Percentiles rank a stretch among this genome's conserved stretches.
Conservation (phyloP, 768 basidiomycete genomes). For the Auriculariales sp. region DNA sequence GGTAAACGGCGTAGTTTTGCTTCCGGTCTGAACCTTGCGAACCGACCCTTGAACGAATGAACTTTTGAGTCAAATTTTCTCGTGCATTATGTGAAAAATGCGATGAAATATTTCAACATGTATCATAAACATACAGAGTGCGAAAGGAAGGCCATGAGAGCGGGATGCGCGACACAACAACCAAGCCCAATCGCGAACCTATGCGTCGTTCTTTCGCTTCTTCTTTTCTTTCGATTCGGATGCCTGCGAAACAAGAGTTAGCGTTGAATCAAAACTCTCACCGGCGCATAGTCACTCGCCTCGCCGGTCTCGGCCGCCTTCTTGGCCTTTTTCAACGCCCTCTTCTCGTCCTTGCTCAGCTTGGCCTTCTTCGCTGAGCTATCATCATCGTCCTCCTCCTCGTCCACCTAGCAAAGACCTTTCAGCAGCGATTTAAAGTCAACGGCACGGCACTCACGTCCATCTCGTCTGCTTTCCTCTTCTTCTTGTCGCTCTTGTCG, state of each 20-base stretch:
- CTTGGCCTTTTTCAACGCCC: slow-evolving; percentile 32
- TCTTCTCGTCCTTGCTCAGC: slow-evolving; percentile 75
- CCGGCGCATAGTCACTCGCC: neutral
- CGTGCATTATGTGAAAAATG: neutral
- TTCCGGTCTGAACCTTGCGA: neutral
- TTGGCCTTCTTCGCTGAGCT: slow-evolving; percentile 47
- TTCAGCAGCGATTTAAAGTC: no score
- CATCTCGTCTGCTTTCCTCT: slow-evolving; percentile 54
- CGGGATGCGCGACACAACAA: neutral
- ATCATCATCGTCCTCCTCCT: slow-evolving; percentile 20
- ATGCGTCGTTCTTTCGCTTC: slow-evolving; percentile 32
- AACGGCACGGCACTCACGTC: slow-evolving; percentile 21
- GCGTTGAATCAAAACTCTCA: neutral
- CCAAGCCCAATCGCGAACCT: neutral
- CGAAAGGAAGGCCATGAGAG: neutral
- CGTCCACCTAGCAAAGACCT: slow-evolving; percentile 11
- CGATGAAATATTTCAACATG: neutral
- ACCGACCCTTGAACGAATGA: no score
- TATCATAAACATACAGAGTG: neutral
- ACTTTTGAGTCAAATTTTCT: neutral
- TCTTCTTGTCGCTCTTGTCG: slow-evolving; percentile 55
- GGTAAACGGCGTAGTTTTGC: neutral
- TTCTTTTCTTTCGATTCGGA: slow-evolving; percentile 46
- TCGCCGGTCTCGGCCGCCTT: slow-evolving; percentile 1
- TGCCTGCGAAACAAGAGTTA: slow-evolving; percentile 22